Evolutionary conservation across 768 basidiomycete genomes (phyloP).

Genomic region (Tylopilus sp.): DNA sequence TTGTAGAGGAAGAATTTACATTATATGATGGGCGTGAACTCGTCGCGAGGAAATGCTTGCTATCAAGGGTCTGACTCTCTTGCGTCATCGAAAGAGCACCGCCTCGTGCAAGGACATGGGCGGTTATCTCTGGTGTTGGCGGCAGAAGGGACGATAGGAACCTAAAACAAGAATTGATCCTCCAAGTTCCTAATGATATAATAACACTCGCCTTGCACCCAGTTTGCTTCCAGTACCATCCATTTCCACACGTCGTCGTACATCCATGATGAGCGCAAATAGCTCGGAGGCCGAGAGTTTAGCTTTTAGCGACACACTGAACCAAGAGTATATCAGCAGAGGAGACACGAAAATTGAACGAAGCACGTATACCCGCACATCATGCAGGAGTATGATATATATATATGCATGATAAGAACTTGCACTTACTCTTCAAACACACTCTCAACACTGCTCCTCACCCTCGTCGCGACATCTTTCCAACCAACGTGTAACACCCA

Average conservation of each 20-base stretch:
- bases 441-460: constrained; percentile 71
- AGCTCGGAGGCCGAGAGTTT: constrained; percentile 71
- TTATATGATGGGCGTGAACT: neutral
- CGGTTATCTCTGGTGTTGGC: constrained; percentile 64
- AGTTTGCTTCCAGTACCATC: constrained; percentile 42
- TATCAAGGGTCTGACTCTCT: neutral
- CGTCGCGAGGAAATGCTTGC: neutral
- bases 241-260: constrained; percentile 73
- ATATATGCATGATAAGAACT: neutral
- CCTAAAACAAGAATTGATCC: constrained; percentile 7
- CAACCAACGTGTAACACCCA: constrained; percentile 92
- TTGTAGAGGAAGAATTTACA: neutral
- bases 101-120: constrained; percentile 66
- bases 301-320: constrained; percentile 79
- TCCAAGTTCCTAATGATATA: neutral
- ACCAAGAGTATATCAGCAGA: constrained; percentile 9
- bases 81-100: constrained; percentile 34
- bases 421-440: constrained; percentile 76
- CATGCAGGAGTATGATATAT: neutral
- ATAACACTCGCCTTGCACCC: constrained; percentile 14
- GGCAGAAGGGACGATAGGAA: constrained; percentile 76
- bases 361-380: neutral
- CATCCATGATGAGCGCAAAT: constrained; percentile 63
- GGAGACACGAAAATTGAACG: neutral
- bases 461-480: constrained; percentile 76